Evolutionary conservation across 2,329 filamentous ascomycete genomes (phyloP).

Genomic region (Ploettnerulaceae sp.): DNA sequence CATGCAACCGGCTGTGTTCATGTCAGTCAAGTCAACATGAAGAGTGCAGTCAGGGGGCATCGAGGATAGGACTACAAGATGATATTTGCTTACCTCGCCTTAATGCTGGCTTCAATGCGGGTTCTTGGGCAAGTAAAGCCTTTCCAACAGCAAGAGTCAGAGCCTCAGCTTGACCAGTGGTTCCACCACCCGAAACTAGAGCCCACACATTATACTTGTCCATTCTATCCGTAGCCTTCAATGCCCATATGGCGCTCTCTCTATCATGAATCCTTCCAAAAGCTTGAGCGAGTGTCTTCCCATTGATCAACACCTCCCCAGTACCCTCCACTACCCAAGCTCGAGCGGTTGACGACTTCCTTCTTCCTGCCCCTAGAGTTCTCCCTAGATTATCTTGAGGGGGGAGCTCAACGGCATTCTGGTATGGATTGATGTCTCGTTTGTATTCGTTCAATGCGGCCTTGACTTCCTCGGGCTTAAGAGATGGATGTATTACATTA

Average conservation of each 20-base stretch:
- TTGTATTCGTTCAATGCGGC: constrained; percentile 64
- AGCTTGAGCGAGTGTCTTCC: constrained; percentile 72
- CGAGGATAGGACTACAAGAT: too few species aligned
- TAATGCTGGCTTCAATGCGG: constrained; percentile 79
- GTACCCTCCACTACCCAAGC: constrained; percentile 90
- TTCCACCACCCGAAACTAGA: constrained; percentile 76
- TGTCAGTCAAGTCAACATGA: constrained; percentile 25
- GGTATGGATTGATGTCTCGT: constrained; percentile 66
- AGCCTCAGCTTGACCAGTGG: constrained; percentile 93
- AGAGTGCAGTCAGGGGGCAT: background rate
- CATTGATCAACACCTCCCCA: constrained; percentile 86
- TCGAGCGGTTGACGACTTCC: constrained; percentile 81
- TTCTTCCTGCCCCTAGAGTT: constrained; percentile 73
- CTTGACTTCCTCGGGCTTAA: constrained; percentile 67
- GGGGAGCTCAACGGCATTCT: constrained; percentile 57
- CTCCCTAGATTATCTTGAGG: constrained; percentile 72
- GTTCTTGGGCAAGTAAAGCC: constrained; percentile 85
- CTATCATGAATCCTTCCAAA: constrained; percentile 90
- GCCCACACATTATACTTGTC: constrained; percentile 99
- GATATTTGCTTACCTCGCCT: constrained; percentile 90
- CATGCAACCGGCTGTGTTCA: constrained; percentile 73
- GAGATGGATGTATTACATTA: constrained; percentile 75
- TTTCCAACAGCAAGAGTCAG: constrained; percentile 86
- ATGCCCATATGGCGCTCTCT: constrained; percentile 87
- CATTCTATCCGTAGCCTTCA: constrained; percentile 74